Evolutionary conservation across 75 land plant genomes (phyloP).

Genomic region (Sequoia sempervirens): DNA sequence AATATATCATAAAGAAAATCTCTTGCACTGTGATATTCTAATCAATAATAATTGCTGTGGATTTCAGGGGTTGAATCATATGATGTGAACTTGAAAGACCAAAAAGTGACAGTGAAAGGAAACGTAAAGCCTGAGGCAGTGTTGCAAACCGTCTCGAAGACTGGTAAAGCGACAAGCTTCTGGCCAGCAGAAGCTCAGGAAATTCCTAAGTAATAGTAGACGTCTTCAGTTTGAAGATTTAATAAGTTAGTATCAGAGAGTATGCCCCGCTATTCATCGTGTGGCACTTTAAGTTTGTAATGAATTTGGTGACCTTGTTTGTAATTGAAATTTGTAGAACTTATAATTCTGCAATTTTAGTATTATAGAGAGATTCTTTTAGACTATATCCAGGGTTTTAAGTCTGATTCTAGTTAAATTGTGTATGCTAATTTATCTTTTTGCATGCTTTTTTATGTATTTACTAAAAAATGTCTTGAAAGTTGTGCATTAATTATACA

Average conservation of each 20-base stretch:
- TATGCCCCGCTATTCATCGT: neutral
- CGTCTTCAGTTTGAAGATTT: neutral
- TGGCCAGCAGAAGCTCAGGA: conserved; percentile 46
- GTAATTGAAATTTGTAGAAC: neutral
- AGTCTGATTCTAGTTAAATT: neutral
- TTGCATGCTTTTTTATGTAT: neutral
- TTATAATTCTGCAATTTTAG: neutral
- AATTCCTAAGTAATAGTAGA: neutral
- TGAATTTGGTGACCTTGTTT: neutral
- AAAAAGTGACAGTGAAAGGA: conserved; percentile 85
- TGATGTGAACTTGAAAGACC: conserved; percentile 63
- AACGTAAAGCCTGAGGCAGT: conserved; percentile 75
- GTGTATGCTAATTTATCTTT: neutral
- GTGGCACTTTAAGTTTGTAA: neutral
- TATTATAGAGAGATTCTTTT: neutral
- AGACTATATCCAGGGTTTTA: neutral
- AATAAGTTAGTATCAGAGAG: neutral
- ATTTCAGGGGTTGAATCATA: conserved; percentile 69
- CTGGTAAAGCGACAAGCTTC: conserved; percentile 85
- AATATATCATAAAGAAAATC: neutral
- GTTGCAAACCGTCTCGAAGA: conserved; percentile 72
- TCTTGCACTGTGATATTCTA: neutral
- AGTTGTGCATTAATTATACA: neutral
- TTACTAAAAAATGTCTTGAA: neutral
- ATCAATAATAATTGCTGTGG: neutral